Evolutionary conservation across 169 alveolate genomes (phyloP).

Genomic region (Cryptosporidium canis): DNA sequence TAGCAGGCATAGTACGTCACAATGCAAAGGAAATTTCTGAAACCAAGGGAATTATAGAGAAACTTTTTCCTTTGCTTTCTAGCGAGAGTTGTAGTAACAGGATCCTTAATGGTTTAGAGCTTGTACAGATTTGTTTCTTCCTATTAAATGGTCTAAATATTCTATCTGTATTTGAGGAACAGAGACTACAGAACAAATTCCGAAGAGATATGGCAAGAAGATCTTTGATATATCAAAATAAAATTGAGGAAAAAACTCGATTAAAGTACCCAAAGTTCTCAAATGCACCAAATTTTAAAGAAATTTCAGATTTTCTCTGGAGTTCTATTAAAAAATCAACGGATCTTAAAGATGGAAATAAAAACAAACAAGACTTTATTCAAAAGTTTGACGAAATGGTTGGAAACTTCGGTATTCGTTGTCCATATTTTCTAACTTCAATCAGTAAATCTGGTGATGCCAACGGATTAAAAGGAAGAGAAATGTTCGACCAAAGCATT

Average conservation of each 20-base stretch:
- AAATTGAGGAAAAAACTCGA: slow-evolving; percentile 29
- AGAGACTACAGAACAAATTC: slow-evolving; percentile 7
- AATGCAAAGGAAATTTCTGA: slow-evolving; percentile 10
- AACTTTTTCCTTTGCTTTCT: slow-evolving; percentile 20
- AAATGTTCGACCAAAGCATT: slow-evolving; percentile 7
- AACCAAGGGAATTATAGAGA: slow-evolving; percentile 19
- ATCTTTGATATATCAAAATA: neutral
- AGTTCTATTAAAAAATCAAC: neutral
- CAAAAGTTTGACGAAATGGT: slow-evolving; percentile 11
- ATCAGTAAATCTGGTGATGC: neutral
- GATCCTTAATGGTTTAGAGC: slow-evolving; percentile 24
- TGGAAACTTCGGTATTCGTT: slow-evolving; percentile 38
- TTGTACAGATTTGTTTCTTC: slow-evolving; percentile 36
- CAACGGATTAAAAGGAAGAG: neutral
- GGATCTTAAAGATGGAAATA: neutral
- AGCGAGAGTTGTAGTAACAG: slow-evolving; percentile 4
- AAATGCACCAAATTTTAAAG: slow-evolving; percentile 37
- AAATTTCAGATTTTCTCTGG: slow-evolving; percentile 3
- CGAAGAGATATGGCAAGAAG: slow-evolving; percentile 63
- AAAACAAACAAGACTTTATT: neutral
- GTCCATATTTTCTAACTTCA: slow-evolving; percentile 49
- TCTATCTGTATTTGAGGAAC: slow-evolving; percentile 57
- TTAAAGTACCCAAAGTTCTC: slow-evolving; percentile 51
- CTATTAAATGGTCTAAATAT: slow-evolving; percentile 51
- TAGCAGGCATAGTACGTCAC: neutral